Conservation (phyloP, 1,139 yeast species). For the Hanseniaspora uvarum region DNA sequence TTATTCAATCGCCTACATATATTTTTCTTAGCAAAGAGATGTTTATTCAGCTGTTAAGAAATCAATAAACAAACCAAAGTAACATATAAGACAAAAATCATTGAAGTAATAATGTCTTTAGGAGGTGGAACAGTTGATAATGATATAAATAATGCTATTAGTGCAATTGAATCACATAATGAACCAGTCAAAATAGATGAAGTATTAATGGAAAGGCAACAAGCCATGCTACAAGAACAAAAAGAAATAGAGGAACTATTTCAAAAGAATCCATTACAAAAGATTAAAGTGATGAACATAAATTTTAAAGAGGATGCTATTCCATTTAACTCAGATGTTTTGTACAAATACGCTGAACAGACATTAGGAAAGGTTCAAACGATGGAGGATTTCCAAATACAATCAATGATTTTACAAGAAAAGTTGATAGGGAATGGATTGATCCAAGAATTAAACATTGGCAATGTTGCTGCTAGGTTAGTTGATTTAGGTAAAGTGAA, state of each 20-base stretch:
- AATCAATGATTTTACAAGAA: slow-evolving; percentile 25
- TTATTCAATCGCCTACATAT: background rate
- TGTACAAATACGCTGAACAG: slow-evolving; percentile 26
- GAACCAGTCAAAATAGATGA: slow-evolving; percentile 8
- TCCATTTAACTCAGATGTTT: slow-evolving; percentile 22
- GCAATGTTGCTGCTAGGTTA: slow-evolving; percentile 4
- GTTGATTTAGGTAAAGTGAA: slow-evolving; percentile 6
- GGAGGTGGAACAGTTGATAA: slow-evolving; percentile 17
- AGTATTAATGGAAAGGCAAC: slow-evolving; percentile 7
- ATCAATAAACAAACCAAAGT: too few relatives aligned
- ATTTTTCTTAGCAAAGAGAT: background rate
- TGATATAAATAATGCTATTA: slow-evolving; percentile 15
- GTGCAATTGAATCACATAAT: slow-evolving; percentile 15
- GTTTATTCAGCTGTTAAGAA: too few relatives aligned
- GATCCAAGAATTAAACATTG: slow-evolving; percentile 22
- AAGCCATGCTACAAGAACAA: slow-evolving; percentile 8
- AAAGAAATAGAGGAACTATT: slow-evolving; percentile 5
- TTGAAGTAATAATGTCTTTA: slow-evolving; percentile 5
- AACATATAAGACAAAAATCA: too few relatives aligned
- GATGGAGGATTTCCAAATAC: slow-evolving; percentile 25
- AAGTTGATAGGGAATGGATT: slow-evolving; percentile 27
- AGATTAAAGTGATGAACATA: slow-evolving; percentile 13
- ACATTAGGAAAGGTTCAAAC: slow-evolving; percentile 27
- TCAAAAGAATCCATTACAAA: slow-evolving; percentile 3
- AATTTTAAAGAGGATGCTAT: slow-evolving; percentile 1